phyloP scores from a whole-genome alignment of 75 land plant species.

The Gnetum montanum region DNA sequence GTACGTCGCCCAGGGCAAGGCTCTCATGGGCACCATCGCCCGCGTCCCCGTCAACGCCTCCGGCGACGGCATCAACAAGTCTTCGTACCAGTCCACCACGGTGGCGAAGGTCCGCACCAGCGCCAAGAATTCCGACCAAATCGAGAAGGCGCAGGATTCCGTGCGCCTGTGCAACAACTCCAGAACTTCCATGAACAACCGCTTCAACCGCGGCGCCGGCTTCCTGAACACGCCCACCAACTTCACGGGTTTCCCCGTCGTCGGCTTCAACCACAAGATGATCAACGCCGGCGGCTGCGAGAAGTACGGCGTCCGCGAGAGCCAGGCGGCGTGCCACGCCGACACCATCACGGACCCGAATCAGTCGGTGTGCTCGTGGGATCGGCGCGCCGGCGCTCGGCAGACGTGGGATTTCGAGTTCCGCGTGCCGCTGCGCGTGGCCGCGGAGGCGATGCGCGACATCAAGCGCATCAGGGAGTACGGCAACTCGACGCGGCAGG shows the following conservation, averaged over 20 bases:
- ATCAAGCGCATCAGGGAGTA: conserved; percentile 1
- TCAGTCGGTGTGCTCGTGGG: conserved; percentile 12
- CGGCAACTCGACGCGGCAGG: not conserved
- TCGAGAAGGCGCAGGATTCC: too few species aligned
- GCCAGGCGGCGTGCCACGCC: not conserved
- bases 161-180: conserved; percentile 1
- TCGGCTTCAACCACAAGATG: conserved; percentile 14
- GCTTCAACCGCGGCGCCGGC: not conserved
- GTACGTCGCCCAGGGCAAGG: conserved; percentile 53
- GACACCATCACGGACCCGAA: not conserved
- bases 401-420: not conserved
- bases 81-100: too few species aligned
- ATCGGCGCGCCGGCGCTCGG: not conserved
- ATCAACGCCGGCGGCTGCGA: conserved; percentile 13
- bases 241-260: not conserved
- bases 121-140: too few species aligned
- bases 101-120: too few species aligned
- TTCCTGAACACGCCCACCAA: not conserved
- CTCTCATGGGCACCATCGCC: conserved; percentile 39
- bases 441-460: not conserved
- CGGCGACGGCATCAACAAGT: conserved; percentile 70
- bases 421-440: conserved; percentile 7
- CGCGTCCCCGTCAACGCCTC: conserved; percentile 29
- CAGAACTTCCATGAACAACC: not conserved
- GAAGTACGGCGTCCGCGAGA: not conserved